Conservation (phyloP, 1,139 yeast genomes). For the Geotrichum macrosporum region DNA sequence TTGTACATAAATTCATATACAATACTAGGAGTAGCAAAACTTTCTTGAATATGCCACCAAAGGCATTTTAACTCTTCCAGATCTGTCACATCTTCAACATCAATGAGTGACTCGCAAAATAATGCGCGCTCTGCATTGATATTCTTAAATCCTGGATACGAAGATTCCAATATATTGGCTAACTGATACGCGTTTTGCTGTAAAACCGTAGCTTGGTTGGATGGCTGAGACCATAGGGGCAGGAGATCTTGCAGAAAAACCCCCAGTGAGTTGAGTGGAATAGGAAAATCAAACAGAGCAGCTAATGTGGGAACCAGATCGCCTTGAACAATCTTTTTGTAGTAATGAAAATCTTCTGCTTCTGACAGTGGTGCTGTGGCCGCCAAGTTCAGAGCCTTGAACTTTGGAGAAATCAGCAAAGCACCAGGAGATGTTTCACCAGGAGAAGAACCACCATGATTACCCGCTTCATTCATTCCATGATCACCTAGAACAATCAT, state of each 20-base stretch:
- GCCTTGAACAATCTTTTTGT: conserved; percentile 60
- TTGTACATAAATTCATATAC: conserved; percentile 15
- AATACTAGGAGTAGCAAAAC: conserved; percentile 9
- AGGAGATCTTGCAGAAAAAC: conserved; percentile 57
- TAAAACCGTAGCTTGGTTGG: conserved; percentile 43
- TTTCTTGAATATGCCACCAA: conserved; percentile 24
- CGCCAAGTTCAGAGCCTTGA: conserved; percentile 34
- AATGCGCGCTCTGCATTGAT: conserved; percentile 19
- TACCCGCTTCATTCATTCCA: conserved; percentile 86
- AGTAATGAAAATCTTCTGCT: conserved; percentile 49
- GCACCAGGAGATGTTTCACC: conserved; percentile 91
- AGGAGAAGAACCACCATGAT: conserved; percentile 90
- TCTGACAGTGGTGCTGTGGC: conserved; percentile 42
- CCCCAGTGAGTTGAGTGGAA: conserved; percentile 85
- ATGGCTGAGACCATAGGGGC: conserved; percentile 44
- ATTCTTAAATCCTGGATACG: conserved; percentile 24
- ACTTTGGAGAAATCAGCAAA: conserved; percentile 60
- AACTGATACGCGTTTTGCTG: conserved; percentile 64
- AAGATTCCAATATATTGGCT: conserved; percentile 25
- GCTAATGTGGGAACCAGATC: conserved; percentile 87
- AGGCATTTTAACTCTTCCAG: conserved; percentile 30
- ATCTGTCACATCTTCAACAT: conserved; percentile 24
- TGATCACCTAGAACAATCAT: conserved; percentile 87
- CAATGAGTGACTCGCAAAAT: conserved; percentile 24
- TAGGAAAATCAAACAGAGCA: conserved; percentile 66